These are phyloP conservation scores for Russula sp. DNA, from an alignment of 768 basidiomycete species.

Conservation along the genomic window DNA sequence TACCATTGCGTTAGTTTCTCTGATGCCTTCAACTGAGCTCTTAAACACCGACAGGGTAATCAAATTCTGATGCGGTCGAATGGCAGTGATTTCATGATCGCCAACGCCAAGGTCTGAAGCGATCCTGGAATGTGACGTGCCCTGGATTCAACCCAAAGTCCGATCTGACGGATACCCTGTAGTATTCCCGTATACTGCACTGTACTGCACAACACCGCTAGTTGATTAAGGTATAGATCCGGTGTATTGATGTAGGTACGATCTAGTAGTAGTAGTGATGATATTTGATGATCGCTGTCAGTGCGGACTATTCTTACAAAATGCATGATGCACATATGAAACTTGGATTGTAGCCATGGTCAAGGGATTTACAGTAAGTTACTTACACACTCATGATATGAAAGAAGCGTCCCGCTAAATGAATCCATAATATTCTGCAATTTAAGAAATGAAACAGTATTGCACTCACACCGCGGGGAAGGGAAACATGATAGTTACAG, in stretches of 20 bases:
- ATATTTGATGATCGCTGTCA: background rate
- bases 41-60: too few species aligned
- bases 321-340: background rate
- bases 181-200: too few species aligned
- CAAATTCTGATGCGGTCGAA: too few species aligned
- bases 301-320: background rate
- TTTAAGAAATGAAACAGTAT: background rate
- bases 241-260: background rate
- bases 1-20: too few species aligned
- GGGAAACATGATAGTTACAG: too few species aligned
- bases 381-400: background rate
- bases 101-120: too few species aligned
- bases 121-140: background rate
- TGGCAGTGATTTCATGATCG: too few species aligned
- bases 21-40: too few species aligned
- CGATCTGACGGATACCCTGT: background rate
- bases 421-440: background rate
- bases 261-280: background rate
- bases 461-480: too few species aligned
- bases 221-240: background rate
- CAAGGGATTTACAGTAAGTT: background rate
- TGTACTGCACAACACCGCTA: background rate
- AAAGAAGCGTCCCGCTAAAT: background rate
- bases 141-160: background rate
- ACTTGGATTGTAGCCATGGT: background rate